Base-by-base conservation (phyloP, 2,329 filamentous ascomycete species). In the Bipolaris cookei region DNA sequence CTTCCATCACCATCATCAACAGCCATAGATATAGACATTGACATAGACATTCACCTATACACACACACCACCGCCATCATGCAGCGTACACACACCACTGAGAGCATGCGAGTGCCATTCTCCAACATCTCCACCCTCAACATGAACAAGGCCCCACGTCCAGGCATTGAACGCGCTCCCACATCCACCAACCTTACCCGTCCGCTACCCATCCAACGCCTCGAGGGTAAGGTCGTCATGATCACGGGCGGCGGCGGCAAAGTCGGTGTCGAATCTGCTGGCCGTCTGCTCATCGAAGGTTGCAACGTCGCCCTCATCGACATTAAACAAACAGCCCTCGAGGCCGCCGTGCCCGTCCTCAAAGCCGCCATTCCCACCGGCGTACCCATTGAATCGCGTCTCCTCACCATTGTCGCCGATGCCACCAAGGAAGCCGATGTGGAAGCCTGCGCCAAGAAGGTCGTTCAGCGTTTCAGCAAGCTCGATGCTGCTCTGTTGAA, bases 251-350 rank as follows among this genome's bases (percentile, higher is more conserved):
- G 70, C 18, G 72, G 66, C 35, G 69, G 70, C 38, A 72, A 71
- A 44, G 70, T 74, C 21, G 71, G 67, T 58, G 66, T 77, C 13
- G 74, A 76, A 60, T 75, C 73, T 6, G 74, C 74, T 16, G 63
- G 67, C 4, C 67, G 76, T 5, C 65, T 77, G 42, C 62, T 78
- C 0, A 62, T 70, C 14, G 76, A 77, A 47, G 76, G 75, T 25
- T 76, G 76, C 23, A 76, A 72, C 18, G 72, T 78, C 32, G 68
- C 66, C 11, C 62, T 78, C 4, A 65, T 78, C 45, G 76, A 78
- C 54, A 73, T 74, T 56, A 63, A 70, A 53, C 59, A 62, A 50
- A 58, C 59, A 7, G 64, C 70, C 6, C 65, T 75, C 34, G 66
- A 72, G 18, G 64, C 58, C 2, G 65, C 67, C 5, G 63, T 72